Evolutionary conservation across 306 rosid genomes (phyloP).

Genomic region (Medicago truncatula): DNA sequence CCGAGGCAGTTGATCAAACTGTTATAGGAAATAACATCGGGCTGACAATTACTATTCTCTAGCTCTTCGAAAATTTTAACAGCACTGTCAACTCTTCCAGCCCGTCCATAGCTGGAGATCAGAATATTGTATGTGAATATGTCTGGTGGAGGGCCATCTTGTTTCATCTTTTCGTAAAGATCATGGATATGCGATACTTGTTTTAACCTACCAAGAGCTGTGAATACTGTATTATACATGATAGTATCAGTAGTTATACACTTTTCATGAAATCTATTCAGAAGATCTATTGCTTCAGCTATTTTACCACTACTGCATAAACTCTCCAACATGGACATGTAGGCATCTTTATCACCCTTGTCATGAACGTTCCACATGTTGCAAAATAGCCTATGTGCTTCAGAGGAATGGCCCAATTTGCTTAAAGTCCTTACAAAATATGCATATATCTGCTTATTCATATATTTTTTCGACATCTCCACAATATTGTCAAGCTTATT

Average conservation of each 20-base stretch:
- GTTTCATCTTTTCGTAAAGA: constrained; percentile 84
- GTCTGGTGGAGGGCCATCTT: constrained; percentile 73
- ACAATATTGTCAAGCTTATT: constrained; percentile 70
- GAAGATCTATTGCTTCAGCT: constrained; percentile 80
- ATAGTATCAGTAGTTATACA: constrained; percentile 69
- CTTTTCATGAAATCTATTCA: constrained; percentile 79
- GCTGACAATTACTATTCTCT: constrained; percentile 68
- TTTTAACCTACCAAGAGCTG: constrained; percentile 76
- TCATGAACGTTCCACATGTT: constrained; percentile 87
- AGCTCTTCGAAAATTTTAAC: constrained; percentile 76
- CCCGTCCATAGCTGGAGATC: constrained; percentile 84
- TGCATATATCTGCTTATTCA: constrained; percentile 68
- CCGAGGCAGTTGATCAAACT: constrained; percentile 94
- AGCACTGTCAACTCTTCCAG: constrained; percentile 74
- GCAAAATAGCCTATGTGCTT: constrained; percentile 92
- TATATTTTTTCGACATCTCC: constrained; percentile 64
- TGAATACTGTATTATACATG: constrained; percentile 83
- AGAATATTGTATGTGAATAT: constrained; percentile 87
- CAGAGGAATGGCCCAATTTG: constrained; percentile 79
- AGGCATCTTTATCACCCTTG: constrained; percentile 78
- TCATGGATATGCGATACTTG: constrained; percentile 71
- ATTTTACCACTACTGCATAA: constrained; percentile 76
- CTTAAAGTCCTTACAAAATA: constrained; percentile 79
- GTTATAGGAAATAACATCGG: constrained; percentile 84
- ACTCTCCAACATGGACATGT: constrained; percentile 84